These are phyloP conservation scores for Athelia psychrophila DNA, from an alignment of 1,284 basidiomycete species.

Conservation along the genomic window DNA sequence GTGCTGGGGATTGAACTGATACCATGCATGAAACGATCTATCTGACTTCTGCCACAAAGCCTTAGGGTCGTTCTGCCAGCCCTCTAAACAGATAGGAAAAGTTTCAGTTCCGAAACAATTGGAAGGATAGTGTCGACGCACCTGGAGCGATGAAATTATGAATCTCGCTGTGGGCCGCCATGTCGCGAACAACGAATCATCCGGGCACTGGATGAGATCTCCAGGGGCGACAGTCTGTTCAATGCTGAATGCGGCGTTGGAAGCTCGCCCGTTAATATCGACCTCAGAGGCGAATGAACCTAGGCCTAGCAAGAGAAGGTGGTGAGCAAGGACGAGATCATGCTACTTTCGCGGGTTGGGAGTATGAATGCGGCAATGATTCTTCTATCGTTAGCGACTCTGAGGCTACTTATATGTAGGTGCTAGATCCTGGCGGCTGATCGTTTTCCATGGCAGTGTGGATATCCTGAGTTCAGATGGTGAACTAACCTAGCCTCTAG, in stretches of 20 bases:
- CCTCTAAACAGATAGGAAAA: not conserved
- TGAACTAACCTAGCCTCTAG: no score
- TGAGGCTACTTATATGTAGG: no score
- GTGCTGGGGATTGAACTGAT: not conserved
- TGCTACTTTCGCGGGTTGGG: no score
- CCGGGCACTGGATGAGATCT: not conserved
- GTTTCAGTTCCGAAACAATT: not conserved
- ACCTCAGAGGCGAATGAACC: no score
- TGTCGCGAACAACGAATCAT: not conserved
- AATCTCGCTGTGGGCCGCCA: conserved; percentile 1
- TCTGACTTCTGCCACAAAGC: not conserved
- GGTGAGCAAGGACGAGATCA: no score
- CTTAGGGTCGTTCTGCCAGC: not conserved
- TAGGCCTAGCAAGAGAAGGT: no score
- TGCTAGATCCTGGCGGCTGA: no score
- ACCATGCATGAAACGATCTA: not conserved
- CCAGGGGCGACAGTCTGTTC: not conserved
- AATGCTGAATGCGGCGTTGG: not conserved
- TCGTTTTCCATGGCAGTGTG: no score
- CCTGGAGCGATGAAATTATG: not conserved
- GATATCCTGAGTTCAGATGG: no score
- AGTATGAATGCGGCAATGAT: no score
- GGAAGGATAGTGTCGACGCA: not conserved
- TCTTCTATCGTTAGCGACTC: no score
- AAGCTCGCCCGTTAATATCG: no score